Evolutionary conservation across 169 alveolate genomes (phyloP).

Genomic region (Perkinsus chesapeaki): DNA sequence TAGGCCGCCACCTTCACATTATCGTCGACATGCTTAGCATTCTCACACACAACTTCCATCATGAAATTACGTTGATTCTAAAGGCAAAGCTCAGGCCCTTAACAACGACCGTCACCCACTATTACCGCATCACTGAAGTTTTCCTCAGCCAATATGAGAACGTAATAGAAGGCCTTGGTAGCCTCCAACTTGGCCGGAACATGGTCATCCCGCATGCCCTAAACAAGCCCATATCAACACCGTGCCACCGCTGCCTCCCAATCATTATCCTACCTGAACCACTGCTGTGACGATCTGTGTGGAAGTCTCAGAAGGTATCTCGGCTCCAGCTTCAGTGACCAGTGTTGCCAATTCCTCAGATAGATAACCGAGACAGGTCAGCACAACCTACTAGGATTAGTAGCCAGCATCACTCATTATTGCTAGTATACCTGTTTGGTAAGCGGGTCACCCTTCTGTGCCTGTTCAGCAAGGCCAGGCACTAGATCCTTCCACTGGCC

Average conservation of each 20-base stretch:
- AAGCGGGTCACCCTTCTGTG: not conserved
- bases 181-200: not conserved
- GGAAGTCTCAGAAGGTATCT: not conserved
- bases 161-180: not conserved
- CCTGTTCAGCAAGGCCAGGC: not conserved
- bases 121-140: not conserved
- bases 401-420: not conserved
- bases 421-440: not conserved
- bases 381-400: not conserved
- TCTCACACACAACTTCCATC: not conserved
- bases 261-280: not conserved
- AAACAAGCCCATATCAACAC: not conserved
- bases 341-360: not conserved
- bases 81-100: not conserved
- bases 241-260: not conserved
- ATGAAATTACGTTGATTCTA: not conserved
- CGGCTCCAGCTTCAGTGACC: not conserved
- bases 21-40: not conserved
- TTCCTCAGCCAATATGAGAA: not conserved
- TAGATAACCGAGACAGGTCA: not conserved
- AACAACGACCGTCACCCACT: not conserved
- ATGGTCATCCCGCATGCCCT: not conserved
- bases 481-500: not conserved
- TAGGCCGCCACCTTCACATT: conserved; percentile 51
- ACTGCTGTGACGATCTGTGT: not conserved